Evolutionary conservation across 257 asterid genomes (phyloP), one percentile per base, ranked within the genome.

Genomic region (Buddleja alternifolia): DNA sequence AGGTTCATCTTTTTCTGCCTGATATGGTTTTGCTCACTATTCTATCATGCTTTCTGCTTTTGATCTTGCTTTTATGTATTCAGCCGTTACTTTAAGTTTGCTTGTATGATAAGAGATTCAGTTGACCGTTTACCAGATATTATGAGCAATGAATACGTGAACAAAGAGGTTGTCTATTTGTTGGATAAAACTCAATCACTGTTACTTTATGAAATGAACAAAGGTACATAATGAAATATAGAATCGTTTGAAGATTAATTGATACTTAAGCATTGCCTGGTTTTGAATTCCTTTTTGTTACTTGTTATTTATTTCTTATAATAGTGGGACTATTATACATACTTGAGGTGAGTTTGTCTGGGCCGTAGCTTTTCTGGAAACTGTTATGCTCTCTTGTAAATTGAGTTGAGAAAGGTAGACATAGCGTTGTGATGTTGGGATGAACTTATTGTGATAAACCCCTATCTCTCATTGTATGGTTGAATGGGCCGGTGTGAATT

Each of bases 1-100:
- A 89, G 99, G 99, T 93, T 56, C 56, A 7, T 4, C 2, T 2
- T 29, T 48, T 59, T 11, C 8, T 50, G 50, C 39, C 40, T 53
- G 12, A 10, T 51, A 37, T 40, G 9, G 41, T 55, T 71, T 63
- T 51, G 46, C 42, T 44, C 17, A 20, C 41, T 59, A 16, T n/a
- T n/a, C 50, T 60, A 42, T 24, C 64, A 48, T 55, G 44, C 65
- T 17, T 8, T 32, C 14, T 67, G 36, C 44, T 66, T 41, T 24
- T 48, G 52, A 25, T 66, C 15, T 67, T 19, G 44, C 50, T 66
- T n/a, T 48, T 54, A 10, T 14, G 11, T 55, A 20, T 56, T 42
- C 2, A 15, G 14, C 48, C 17, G 25, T 52, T 65, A 32, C 63
- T 25, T 45, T 23, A 44, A 9, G 40, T 45, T 53, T 61, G 64